Evolutionary conservation across 2,329 filamentous ascomycete species (phyloP).

Genomic region (Beauveria brongniartii): DNA sequence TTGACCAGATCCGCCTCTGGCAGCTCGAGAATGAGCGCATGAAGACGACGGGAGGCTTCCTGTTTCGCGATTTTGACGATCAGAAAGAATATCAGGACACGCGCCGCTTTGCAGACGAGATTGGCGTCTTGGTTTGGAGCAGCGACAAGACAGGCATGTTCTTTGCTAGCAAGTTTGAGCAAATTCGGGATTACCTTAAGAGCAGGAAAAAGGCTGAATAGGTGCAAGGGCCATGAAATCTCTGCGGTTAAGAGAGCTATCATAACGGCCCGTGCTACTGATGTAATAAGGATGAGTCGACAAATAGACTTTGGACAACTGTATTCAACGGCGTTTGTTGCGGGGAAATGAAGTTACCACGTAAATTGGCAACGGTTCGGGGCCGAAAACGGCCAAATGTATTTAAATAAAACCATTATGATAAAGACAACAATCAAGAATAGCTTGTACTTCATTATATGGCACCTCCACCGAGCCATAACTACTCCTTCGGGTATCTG

Average conservation of each 20-base stretch:
- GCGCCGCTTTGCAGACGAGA: conserved; percentile 73
- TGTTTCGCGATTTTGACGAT: conserved; percentile 82
- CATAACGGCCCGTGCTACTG: no score
- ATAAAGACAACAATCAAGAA: conserved; percentile 5
- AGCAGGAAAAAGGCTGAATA: conserved; percentile 47
- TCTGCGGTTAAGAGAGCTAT: no score
- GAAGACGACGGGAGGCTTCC: conserved; percentile 71
- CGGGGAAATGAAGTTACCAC: background rate
- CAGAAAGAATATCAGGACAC: conserved; percentile 62
- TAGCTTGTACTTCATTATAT: conserved; percentile 4
- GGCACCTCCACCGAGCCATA: background rate
- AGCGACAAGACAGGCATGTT: conserved; percentile 75
- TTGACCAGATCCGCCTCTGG: conserved; percentile 96
- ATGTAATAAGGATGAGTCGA: background rate
- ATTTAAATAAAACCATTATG: conserved; percentile 6
- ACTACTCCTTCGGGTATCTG: background rate
- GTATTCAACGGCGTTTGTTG: background rate
- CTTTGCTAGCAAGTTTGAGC: conserved; percentile 86
- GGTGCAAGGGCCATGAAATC: no score
- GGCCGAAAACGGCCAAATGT: background rate
- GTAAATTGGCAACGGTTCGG: background rate
- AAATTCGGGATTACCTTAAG: conserved; percentile 73
- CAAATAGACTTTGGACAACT: background rate
- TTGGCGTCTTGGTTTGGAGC: conserved; percentile 84
- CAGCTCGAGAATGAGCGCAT: conserved; percentile 95